Base-by-base conservation (phyloP, 768 basidiomycete species). In the Trametes punicea region DNA sequence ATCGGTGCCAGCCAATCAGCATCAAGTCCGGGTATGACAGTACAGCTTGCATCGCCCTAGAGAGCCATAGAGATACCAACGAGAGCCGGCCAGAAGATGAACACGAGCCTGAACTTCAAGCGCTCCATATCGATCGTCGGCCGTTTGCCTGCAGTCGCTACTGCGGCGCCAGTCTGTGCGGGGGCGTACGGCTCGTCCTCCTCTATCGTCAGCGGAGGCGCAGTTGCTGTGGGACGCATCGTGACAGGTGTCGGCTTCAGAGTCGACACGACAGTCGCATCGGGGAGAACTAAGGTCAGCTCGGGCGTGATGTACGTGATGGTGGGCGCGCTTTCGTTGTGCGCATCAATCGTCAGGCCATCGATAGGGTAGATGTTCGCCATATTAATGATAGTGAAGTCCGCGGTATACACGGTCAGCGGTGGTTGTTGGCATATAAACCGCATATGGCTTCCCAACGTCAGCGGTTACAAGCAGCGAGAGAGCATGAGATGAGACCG, bases 51-150 rank as follows among this genome's bases (percentile, higher is more conserved):
- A 33, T 30, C 20, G 33, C 42, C 44, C 67, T 58, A 83, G 45
- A 82, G 62, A 4, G 81, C 80, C 77, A 85, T 76, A 31, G 78
- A 75, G 41, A 83, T 67, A 2, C 82, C 84, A 51, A 84, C 71
- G 48, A 84, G 64, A 6, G 79, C 74, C 30, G 82, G 81, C 79
- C 82, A 83, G 21, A 80, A 67, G 57, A 83, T 71, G 52, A 80
- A 81, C 56, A 80, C 71, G 44, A 81, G 56, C 9, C 75, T 67
- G 64, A 81, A 80, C 60, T 74, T 77, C 49, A 69, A 39, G 30
- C 63, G 59, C 42, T 67, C 67, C 46, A 61, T 40, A 50, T 67
- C 64, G 16, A 67, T 46, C 4, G 60, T 51, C 20, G 56, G 31
- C 21, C 57, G 55, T 33, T 46, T 55, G 42, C 60, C 51, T 6